Percentiles rank a stretch among this genome's conserved stretches.
phyloP scores from a whole-genome alignment of 2,329 filamentous ascomycete genomes.

The Talaromyces sp. region DNA sequence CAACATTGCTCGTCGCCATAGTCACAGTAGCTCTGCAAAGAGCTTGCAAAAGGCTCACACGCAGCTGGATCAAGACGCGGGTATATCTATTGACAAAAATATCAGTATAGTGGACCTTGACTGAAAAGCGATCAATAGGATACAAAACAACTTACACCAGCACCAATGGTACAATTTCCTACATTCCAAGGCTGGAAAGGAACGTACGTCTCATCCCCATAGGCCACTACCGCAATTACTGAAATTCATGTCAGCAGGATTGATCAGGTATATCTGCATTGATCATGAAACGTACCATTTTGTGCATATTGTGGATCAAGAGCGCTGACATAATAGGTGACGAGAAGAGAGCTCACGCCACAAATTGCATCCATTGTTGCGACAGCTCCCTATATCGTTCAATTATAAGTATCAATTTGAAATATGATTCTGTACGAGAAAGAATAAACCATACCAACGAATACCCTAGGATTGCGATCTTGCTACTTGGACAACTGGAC shows the following conservation, averaged over 20 bases:
- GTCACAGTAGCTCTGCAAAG: slow-evolving; percentile 1
- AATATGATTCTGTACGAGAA: background rate
- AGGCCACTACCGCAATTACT: background rate
- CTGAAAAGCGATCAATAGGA: too few relatives aligned
- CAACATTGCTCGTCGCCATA: slow-evolving; percentile 1
- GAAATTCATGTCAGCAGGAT: background rate
- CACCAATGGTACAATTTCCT: background rate
- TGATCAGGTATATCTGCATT: background rate
- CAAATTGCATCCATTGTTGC: slow-evolving; percentile 25
- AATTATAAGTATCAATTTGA: background rate
- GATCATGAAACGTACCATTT: background rate
- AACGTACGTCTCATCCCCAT: background rate
- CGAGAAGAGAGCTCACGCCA: slow-evolving; percentile 21
- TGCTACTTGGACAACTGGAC: slow-evolving; percentile 22
- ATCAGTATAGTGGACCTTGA: background rate
- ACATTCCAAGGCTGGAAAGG: background rate
- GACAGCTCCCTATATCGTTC: slow-evolving; percentile 19
- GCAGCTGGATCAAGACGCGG: background rate
- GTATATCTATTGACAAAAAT: slow-evolving; percentile 6
- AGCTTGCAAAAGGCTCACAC: background rate
- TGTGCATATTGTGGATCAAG: background rate
- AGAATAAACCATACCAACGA: slow-evolving; percentile 16
- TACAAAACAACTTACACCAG: background rate
- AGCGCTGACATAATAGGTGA: slow-evolving; percentile 9
- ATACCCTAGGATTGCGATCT: slow-evolving; percentile 24